Conservation (phyloP, 495 filamentous ascomycete genomes). For the Penicillium bialowiezense region DNA sequence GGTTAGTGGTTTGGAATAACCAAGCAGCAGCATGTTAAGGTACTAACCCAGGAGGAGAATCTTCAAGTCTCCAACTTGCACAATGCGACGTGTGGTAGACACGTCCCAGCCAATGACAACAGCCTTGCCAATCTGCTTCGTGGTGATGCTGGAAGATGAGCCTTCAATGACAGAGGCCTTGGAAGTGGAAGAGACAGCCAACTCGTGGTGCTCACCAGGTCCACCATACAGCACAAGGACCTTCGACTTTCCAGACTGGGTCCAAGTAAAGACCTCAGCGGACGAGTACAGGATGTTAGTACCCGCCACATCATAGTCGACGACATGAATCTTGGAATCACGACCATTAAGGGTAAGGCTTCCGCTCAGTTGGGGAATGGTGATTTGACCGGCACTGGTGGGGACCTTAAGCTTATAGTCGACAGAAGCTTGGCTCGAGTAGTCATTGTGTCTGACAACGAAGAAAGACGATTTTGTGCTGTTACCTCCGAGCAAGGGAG, state of each 20-base stretch:
- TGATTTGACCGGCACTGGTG: slow-evolving; percentile 59
- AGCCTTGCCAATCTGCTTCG: slow-evolving; percentile 39
- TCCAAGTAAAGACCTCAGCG: slow-evolving; percentile 73
- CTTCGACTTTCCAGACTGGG: slow-evolving; percentile 56
- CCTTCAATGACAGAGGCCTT: slow-evolving; percentile 50
- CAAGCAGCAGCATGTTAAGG: neutral
- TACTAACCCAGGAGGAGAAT: slow-evolving; percentile 51
- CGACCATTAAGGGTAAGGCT: slow-evolving; percentile 64
- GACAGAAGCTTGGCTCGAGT: slow-evolving; percentile 51
- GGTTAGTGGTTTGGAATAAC: neutral
- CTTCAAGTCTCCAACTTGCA: slow-evolving; percentile 53
- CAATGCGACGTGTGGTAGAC: slow-evolving; percentile 47
- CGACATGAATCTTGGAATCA: slow-evolving; percentile 74
- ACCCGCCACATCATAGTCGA: slow-evolving; percentile 68
- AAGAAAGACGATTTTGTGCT: slow-evolving; percentile 55
- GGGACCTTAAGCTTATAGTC: slow-evolving; percentile 60
- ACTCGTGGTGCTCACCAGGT: slow-evolving; percentile 65
- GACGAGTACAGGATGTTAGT: slow-evolving; percentile 69
- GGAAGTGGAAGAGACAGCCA: slow-evolving; percentile 49
- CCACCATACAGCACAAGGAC: slow-evolving; percentile 70
- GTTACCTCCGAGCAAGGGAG: slow-evolving; percentile 53
- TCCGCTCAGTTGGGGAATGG: slow-evolving; percentile 61
- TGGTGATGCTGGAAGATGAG: slow-evolving; percentile 30
- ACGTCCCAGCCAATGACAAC: slow-evolving; percentile 59
- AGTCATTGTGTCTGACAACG: slow-evolving; percentile 62